Evolutionary conservation across 495 filamentous ascomycete genomes (phyloP).

Genomic region (Echria macrotheca): DNA sequence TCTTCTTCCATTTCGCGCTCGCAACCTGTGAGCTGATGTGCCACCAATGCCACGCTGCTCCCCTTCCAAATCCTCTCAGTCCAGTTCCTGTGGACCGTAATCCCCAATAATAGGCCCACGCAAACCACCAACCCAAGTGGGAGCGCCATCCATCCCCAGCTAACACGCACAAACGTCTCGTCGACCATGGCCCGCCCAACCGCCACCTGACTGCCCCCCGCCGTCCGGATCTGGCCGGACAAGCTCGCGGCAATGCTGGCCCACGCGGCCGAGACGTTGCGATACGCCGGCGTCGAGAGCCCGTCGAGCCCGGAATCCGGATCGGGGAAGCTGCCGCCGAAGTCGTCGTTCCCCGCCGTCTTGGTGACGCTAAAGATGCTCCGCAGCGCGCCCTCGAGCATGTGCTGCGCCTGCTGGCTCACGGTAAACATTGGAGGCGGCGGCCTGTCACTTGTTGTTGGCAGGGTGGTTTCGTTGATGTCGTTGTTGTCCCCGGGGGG

Average conservation of each 20-base stretch:
- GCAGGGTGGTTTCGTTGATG: background rate
- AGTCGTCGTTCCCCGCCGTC: background rate
- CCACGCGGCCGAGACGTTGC: background rate
- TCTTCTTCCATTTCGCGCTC: too few relatives aligned
- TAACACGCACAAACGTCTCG: background rate
- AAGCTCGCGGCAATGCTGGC: background rate
- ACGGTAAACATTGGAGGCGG: background rate
- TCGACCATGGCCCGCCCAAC: background rate
- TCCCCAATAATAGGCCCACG: background rate
- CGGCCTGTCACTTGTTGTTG: background rate
- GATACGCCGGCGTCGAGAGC: background rate
- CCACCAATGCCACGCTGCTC: background rate
- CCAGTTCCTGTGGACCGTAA: background rate
- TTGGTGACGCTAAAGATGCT: background rate
- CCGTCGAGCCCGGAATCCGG: background rate
- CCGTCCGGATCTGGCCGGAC: background rate
- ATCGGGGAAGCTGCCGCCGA: background rate
- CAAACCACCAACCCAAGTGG: background rate
- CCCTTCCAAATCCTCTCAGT: background rate
- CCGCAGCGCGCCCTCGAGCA: background rate
- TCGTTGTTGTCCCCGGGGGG: background rate
- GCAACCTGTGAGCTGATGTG: background rate
- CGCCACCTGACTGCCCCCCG: background rate
- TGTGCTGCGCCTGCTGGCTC: background rate
- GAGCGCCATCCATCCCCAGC: background rate